Base-by-base conservation (phyloP, 768 basidiomycete genomes). In the Serendipita sp. region DNA sequence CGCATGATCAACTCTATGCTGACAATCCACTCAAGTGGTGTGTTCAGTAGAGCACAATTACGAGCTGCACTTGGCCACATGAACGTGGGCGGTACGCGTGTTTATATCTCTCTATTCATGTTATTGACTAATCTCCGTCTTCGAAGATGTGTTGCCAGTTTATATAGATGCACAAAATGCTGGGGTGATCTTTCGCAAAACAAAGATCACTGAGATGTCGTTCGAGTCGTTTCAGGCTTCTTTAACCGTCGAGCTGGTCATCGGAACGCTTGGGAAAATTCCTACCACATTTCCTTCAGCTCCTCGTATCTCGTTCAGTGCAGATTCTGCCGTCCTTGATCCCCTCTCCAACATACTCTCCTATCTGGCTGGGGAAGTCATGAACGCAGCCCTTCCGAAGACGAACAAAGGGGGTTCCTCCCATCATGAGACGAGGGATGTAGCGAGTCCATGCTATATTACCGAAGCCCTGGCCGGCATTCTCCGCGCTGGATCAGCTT, bases 171-270 rank as follows among this genome's bases (percentile, higher is more conserved):
- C 74, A 0, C 81, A 82, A 62, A 82, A 82, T 56, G 79, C 77
- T 2, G 78, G 73, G 9, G 62, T 82, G 2, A 67, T 81, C n/a
- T 50, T 65, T 42, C 63, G 64, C 44, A 38, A 56, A 16, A 33
- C 16, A 16, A 20, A 13, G 11, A 30, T 3, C 14, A 42, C 65
- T 3, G 62, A 66, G 13, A 73, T 75, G 13, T 62, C 72, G 24
- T 75, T 77, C 62, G 81, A 81, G 64, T 68, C 69, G 4, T 82
- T 82, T 62, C 77, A 81, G 65, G 71, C 75, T 14, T 76, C 77
- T 1, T 73, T 78, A 0, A 66, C 67, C 26, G 66, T 72, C 2
- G 67, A 66, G 11, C 64, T 64, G 3, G 72, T 82, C 22, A 76
- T 78, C 69, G 67, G 64, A 1, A 60, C 72, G 0, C 65, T 67